Evolutionary conservation across 805 yeast species (phyloP).

Genomic region (Saccharomycopsis javanensis): DNA sequence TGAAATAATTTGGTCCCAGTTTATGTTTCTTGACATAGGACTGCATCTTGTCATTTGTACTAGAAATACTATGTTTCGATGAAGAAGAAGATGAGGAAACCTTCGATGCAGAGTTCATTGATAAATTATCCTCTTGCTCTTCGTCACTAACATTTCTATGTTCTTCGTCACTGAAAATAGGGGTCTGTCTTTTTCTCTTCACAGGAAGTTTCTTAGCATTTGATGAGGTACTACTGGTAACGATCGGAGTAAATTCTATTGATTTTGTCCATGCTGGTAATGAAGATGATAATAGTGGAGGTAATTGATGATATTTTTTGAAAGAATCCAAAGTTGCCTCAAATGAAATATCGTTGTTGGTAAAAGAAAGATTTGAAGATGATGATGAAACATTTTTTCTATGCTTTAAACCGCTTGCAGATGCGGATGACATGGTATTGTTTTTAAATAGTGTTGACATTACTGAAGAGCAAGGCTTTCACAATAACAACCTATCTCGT

Average conservation of each 20-base stretch:
- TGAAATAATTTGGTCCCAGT: not conserved
- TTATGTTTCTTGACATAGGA: not conserved
- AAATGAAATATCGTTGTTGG: not conserved
- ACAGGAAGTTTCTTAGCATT: not conserved
- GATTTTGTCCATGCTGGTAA: slow-evolving; percentile 16
- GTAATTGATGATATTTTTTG: slow-evolving; percentile 13
- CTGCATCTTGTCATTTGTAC: not conserved
- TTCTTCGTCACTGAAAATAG: not conserved
- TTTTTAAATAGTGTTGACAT: not conserved
- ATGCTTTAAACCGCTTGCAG: not conserved
- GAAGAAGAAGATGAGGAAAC: not conserved
- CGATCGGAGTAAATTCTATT: not conserved
- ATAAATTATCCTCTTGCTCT: not conserved
- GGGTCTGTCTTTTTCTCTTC: not conserved
- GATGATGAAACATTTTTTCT: not conserved
- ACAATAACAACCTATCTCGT: too few species aligned
- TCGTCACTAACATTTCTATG: not conserved
- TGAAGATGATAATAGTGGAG: slow-evolving; percentile 17
- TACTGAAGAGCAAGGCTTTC: not conserved
- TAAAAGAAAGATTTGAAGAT: not conserved
- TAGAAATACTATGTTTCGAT: not conserved
- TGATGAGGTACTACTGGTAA: not conserved
- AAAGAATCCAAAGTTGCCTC: slow-evolving; percentile 8
- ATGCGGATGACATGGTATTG: not conserved
- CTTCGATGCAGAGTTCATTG: not conserved